Conservation (phyloP, 257 asterid genomes). For the Sherardia arvensis region DNA sequence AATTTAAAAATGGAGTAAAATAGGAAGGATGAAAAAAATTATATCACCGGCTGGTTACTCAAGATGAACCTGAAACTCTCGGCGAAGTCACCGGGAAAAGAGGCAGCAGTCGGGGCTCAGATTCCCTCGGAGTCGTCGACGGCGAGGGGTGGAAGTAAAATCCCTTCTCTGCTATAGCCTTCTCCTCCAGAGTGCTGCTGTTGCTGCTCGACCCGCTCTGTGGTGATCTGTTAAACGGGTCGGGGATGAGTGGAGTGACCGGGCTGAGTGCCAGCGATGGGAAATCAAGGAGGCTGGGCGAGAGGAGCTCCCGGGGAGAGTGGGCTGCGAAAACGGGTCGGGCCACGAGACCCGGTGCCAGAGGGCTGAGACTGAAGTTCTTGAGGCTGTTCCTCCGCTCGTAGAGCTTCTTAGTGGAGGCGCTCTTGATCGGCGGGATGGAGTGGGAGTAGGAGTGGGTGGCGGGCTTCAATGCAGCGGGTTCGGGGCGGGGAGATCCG, state of each 20-base stretch:
- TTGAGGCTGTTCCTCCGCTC: conserved; percentile 75
- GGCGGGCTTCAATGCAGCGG: conserved; percentile 2
- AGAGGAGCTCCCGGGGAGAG: conserved; percentile 63
- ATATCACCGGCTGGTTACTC: conserved; percentile 27
- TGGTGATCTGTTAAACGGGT: conserved; percentile 56
- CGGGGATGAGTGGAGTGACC: conserved; percentile 81
- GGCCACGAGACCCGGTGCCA: conserved; percentile 40
- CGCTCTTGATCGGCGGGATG: conserved; percentile 66
- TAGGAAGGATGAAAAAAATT: conserved; percentile 8
- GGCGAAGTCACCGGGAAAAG: conserved; percentile 84
- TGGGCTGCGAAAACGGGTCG: conserved; percentile 31
- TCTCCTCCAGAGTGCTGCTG: conserved; percentile 44
- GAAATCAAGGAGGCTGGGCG: conserved; percentile 84
- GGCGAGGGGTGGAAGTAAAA: conserved; percentile 85
- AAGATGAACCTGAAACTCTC: conserved; percentile 53
- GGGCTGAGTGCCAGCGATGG: conserved; percentile 84
- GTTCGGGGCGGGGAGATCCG: conserved; percentile 34
- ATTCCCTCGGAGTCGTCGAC: conserved; percentile 65
- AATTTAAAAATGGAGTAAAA: neutral
- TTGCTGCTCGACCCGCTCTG: conserved; percentile 13
- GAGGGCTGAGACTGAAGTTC: conserved; percentile 68
- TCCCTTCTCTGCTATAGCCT: conserved; percentile 65
- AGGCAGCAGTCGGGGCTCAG: conserved; percentile 82
- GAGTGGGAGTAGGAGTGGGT: conserved; percentile 33
- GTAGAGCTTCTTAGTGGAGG: conserved; percentile 66